Evolutionary conservation across 2,329 filamentous ascomycete genomes (phyloP), one percentile per base, ranked within the genome.

Genomic region (Nothophaeocryptopus gaeumannii): DNA sequence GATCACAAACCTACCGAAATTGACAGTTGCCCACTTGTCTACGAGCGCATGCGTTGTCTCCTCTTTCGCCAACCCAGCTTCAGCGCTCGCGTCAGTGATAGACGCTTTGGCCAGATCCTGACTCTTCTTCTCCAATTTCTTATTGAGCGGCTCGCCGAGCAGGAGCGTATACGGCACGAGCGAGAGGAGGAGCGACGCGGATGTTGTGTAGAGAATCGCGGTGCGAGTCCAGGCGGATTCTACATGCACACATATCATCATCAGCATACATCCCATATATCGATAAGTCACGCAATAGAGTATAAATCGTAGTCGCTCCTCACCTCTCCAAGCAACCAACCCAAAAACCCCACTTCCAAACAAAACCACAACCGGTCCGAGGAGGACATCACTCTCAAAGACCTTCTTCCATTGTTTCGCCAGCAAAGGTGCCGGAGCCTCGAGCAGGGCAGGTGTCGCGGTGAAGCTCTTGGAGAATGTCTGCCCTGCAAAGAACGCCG

Each of bases 1-100:
- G 33, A 65, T 50, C 10, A 68, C 46, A 2, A 69, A 67, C 13
- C 77, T 62, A 5, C 66, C 72, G 32, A 82, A 54, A 58, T 82
- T 82, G 58, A 81, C 60, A 42, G 72, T 67, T 2, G 71, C 79
- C 80, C 80, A 84, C 50, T 67, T 69, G 58, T 83, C 79, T 33
- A 83, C 71, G 57, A 83, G 63, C 50, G 67, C 71, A 64, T 80
- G 78, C 7, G 71, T 70, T 0, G 70, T 76, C 66, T 77, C 74
- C 38, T 71, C 72, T 45, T 71, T 65, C 26, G 59, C 62, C 29
- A 70, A 58, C 3, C 67, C 70, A 5, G 62, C 59, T 48, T 76
- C 75, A 1, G 63, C 64, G 11, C 62, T 64, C 13, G 71, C 64
- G 47, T 73, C 72, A 20, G 65, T 66, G 38, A 72, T 56, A 9